Evolutionary conservation across 163 green algal genomes (phyloP).

Genomic region (Volvox carteri): DNA sequence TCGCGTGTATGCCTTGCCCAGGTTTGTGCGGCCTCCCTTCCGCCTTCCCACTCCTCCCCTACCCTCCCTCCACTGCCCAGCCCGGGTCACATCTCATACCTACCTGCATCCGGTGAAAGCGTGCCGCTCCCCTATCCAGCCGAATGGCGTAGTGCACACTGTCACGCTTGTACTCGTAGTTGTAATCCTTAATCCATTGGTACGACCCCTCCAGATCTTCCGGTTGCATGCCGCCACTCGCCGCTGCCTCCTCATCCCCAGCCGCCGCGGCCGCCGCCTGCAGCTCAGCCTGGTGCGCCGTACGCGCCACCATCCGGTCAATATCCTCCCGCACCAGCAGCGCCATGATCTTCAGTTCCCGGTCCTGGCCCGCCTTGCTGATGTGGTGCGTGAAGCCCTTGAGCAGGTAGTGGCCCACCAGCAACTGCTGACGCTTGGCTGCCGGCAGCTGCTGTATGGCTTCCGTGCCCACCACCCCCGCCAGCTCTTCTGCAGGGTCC

Average conservation of each 20-base stretch:
- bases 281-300: background rate
- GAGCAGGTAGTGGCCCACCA: slow-evolving; percentile 56
- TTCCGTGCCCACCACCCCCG: slow-evolving; percentile 17
- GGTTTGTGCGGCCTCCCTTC: too few relatives aligned
- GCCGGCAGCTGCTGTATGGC: background rate
- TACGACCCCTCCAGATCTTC: slow-evolving; percentile 54
- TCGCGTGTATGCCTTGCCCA: too few relatives aligned
- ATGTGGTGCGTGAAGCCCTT: slow-evolving; percentile 56
- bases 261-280: background rate
- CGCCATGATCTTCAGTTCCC: slow-evolving; percentile 56
- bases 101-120: slow-evolving; percentile 54
- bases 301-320: slow-evolving; percentile 33
- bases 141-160: slow-evolving; percentile 49
- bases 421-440: slow-evolving; percentile 26
- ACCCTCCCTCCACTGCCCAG: too few relatives aligned
- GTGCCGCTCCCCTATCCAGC: slow-evolving; percentile 8
- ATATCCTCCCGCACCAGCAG: slow-evolving; percentile 54
- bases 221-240: slow-evolving; percentile 9
- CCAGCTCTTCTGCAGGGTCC: slow-evolving; percentile 61
- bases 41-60: too few relatives aligned
- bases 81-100: too few relatives aligned
- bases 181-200: slow-evolving; percentile 59
- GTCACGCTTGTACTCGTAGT: slow-evolving; percentile 53
- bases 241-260: background rate
- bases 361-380: slow-evolving; percentile 20